Evolutionary conservation across 140 eudicot species (phyloP).

Genomic region (Ambrosia hybrid): DNA sequence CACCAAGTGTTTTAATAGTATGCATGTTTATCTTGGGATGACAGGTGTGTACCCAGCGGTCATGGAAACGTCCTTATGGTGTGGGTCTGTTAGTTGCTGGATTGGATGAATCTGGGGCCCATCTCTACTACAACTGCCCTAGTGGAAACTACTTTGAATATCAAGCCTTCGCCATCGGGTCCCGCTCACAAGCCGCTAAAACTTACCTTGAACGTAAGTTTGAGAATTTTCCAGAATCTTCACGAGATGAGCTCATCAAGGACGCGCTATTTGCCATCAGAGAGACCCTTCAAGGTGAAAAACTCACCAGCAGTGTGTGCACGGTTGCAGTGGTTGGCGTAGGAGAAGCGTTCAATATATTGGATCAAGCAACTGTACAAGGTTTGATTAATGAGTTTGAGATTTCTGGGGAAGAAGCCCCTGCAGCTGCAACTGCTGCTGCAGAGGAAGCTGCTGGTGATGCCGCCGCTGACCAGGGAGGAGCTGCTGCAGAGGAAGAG

Average conservation of each 20-base stretch:
- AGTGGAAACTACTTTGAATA: conserved; percentile 98
- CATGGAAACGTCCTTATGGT: conserved; percentile 99
- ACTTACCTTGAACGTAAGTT: conserved; percentile 91
- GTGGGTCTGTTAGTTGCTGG: conserved; percentile 96
- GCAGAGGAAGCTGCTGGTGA: conserved; percentile 46
- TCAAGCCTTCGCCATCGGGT: conserved; percentile 96
- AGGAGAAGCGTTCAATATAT: conserved; percentile 73
- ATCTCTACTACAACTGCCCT: conserved; percentile 95
- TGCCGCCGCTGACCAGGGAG: conserved; percentile 49
- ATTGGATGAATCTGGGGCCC: conserved; percentile 98
- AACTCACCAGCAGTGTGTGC: conserved; percentile 71
- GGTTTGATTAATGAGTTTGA: conserved; percentile 76
- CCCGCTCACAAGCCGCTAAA: conserved; percentile 98
- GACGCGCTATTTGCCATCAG: conserved; percentile 92
- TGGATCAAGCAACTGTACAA: conserved; percentile 78
- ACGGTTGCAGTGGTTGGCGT: conserved; percentile 79
- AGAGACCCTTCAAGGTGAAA: conserved; percentile 95
- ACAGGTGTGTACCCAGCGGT: conserved; percentile 98
- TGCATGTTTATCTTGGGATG: neutral
- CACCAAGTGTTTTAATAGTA: neutral
- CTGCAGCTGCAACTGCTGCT: conserved; percentile 50
- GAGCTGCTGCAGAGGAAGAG: conserved; percentile 46
- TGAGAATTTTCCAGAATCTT: conserved; percentile 63
- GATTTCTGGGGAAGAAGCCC: conserved; percentile 74
- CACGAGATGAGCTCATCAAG: conserved; percentile 82